Evolutionary conservation across 1,139 yeast species (phyloP).

Genomic region (Debaryomyces singareniensis): DNA sequence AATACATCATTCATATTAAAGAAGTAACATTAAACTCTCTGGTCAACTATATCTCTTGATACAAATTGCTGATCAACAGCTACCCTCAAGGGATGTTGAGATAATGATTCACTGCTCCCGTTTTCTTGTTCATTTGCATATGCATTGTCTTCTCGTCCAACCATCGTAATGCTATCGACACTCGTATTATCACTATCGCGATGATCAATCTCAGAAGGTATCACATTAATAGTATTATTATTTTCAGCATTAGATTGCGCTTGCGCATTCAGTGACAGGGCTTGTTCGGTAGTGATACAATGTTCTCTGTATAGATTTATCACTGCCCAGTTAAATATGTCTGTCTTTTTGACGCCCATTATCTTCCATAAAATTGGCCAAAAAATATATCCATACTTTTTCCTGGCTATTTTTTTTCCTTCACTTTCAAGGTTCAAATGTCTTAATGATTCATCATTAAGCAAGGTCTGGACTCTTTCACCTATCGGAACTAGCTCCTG

Average conservation of each 20-base stretch:
- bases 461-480: constrained; percentile 32
- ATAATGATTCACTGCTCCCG: no score
- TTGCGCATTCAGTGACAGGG: constrained; percentile 3
- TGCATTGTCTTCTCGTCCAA: no score
- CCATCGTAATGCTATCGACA: no score
- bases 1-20: no score
- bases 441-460: constrained; percentile 20
- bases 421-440: constrained; percentile 33
- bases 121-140: no score
- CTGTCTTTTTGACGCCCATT: constrained; percentile 46
- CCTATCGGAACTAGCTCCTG: constrained; percentile 36
- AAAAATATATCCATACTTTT: constrained; percentile 27
- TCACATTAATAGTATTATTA: not conserved
- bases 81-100: no score
- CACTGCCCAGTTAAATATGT: constrained; percentile 49
- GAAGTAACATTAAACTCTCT: no score
- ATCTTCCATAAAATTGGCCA: constrained; percentile 44
- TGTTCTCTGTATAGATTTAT: constrained; percentile 23
- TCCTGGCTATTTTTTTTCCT: constrained; percentile 33
- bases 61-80: no score
- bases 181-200: no score
- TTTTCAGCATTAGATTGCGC: constrained; percentile 1
- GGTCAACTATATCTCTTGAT: no score
- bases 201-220: no score
- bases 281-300: not conserved